Conservation (phyloP, 768 basidiomycete genomes). For the Crassisporium funariophilum region DNA sequence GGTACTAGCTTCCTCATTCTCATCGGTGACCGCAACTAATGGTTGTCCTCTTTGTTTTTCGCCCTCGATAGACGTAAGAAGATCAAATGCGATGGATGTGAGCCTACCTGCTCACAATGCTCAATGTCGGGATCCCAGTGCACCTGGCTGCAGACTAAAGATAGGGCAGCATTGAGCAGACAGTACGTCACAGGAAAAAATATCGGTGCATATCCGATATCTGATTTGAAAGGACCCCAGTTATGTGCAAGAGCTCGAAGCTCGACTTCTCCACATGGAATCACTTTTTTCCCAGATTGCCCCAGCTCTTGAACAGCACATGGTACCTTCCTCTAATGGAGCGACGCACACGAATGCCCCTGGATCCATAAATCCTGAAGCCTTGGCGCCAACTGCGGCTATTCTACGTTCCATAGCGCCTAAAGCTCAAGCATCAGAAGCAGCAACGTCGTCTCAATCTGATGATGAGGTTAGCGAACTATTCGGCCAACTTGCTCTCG, state of each 20-base stretch:
- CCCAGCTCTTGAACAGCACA: conserved; percentile 69
- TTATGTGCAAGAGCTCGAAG: conserved; percentile 91
- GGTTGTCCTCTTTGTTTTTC: conserved; percentile 14
- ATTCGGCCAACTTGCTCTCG: conserved; percentile 84
- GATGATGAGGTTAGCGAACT: conserved; percentile 83
- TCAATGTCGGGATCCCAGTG: conserved; percentile 72
- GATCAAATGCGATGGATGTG: conserved; percentile 89
- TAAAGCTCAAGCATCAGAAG: conserved; percentile 36
- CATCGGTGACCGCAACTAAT: conserved; percentile 20
- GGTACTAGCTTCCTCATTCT: conserved; percentile 47
- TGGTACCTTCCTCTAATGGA: conserved; percentile 57
- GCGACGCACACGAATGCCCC: conserved; percentile 32
- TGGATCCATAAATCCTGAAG: conserved; percentile 35
- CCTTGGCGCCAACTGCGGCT: conserved; percentile 35
- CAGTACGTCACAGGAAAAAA: conserved; percentile 74
- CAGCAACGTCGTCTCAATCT: conserved; percentile 49
- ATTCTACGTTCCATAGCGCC: conserved; percentile 38
- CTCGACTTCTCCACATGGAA: conserved; percentile 86
- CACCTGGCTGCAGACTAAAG: conserved; percentile 90
- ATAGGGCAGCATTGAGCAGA: conserved; percentile 85
- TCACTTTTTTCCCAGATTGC: conserved; percentile 81
- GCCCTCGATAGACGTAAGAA: conserved; percentile 71
- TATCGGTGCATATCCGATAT: conserved; percentile 4
- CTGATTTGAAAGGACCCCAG: conserved; percentile 40
- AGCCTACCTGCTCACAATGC: conserved; percentile 87